Percentiles rank a stretch among this genome's conserved stretches.
phyloP scores from a whole-genome alignment of 2,329 filamentous ascomycete species.

The Dothiorella sarmentorum region DNA sequence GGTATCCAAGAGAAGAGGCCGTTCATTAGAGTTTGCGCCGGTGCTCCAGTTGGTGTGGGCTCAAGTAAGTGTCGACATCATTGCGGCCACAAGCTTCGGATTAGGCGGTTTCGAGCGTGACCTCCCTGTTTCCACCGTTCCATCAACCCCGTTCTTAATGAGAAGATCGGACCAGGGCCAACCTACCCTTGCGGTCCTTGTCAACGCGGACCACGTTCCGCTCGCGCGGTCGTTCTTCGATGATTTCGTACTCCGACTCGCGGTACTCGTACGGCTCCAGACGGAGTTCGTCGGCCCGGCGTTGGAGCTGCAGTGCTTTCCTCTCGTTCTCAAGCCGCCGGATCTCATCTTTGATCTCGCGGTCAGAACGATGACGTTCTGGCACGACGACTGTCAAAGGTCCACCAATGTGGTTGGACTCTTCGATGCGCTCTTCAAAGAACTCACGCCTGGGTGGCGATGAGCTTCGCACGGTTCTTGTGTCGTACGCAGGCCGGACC shows the following conservation, averaged over 20 bases:
- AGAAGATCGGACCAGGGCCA: conserved; percentile 77
- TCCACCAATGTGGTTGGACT: conserved; percentile 46
- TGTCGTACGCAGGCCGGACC: conserved; percentile 32
- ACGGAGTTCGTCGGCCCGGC: conserved; percentile 37
- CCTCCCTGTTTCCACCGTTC: conserved; percentile 34
- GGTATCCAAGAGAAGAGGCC: not conserved
- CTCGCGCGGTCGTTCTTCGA: conserved; percentile 54
- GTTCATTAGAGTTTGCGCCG: not conserved
- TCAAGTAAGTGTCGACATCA: conserved; percentile 43
- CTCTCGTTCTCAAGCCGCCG: conserved; percentile 66
- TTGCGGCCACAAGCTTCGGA: conserved; percentile 43
- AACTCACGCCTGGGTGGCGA: conserved; percentile 29
- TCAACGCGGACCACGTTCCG: conserved; percentile 66
- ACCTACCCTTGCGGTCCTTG: conserved; percentile 94
- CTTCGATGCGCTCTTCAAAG: conserved; percentile 43
- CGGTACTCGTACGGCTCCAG: conserved; percentile 25
- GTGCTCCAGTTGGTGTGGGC: not conserved
- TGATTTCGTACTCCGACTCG: conserved; percentile 57
- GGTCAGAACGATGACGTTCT: conserved; percentile 49
- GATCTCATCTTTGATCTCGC: conserved; percentile 71
- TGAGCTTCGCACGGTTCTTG: conserved; percentile 31
- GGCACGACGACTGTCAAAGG: conserved; percentile 50
- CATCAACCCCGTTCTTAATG: conserved; percentile 37
- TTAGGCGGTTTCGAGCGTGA: conserved; percentile 32
- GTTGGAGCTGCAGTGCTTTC: conserved; percentile 55